phyloP scores from a whole-genome alignment of 2,329 filamentous ascomycete genomes.

The Coniella vitis region DNA sequence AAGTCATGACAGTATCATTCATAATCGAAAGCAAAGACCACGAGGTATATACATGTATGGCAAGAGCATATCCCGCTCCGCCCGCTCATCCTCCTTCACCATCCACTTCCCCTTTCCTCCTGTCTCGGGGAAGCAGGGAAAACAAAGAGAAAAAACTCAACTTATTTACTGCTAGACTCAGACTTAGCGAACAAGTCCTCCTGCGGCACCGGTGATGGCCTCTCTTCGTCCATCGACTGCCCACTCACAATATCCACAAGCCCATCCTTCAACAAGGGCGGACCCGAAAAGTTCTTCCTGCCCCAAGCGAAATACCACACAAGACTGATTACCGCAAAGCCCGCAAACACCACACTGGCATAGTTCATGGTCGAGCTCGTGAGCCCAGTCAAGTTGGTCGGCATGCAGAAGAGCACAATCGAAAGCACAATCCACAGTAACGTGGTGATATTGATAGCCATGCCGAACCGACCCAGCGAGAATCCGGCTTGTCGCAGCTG shows the following conservation, averaged over 20 bases:
- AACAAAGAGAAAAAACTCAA: no score
- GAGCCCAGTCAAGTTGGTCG: slow-evolving; percentile 49
- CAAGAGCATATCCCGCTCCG: no score
- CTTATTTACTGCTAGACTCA: neutral
- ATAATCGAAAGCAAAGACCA: no score
- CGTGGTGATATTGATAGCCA: slow-evolving; percentile 59
- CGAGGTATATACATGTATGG: no score
- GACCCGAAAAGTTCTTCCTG: slow-evolving; percentile 57
- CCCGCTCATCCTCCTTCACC: no score
- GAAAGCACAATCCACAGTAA: slow-evolving; percentile 66
- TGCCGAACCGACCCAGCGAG: slow-evolving; percentile 63
- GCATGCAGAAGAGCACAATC: slow-evolving; percentile 72
- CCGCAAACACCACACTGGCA: slow-evolving; percentile 58
- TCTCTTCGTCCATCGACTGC: slow-evolving; percentile 2
- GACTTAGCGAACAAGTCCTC: neutral
- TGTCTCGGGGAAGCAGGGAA: no score
- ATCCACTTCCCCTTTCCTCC: no score
- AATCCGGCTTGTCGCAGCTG: slow-evolving; percentile 60
- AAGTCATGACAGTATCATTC: no score
- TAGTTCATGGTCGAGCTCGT: slow-evolving; percentile 56
- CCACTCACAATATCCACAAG: slow-evolving; percentile 1
- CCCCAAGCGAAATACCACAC: slow-evolving; percentile 58
- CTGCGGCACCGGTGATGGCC: no score
- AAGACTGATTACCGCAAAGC: slow-evolving; percentile 52
- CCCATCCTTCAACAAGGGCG: slow-evolving; percentile 29